phyloP scores from a whole-genome alignment of 306 rosid species.

The Acacia crassicarpa region DNA sequence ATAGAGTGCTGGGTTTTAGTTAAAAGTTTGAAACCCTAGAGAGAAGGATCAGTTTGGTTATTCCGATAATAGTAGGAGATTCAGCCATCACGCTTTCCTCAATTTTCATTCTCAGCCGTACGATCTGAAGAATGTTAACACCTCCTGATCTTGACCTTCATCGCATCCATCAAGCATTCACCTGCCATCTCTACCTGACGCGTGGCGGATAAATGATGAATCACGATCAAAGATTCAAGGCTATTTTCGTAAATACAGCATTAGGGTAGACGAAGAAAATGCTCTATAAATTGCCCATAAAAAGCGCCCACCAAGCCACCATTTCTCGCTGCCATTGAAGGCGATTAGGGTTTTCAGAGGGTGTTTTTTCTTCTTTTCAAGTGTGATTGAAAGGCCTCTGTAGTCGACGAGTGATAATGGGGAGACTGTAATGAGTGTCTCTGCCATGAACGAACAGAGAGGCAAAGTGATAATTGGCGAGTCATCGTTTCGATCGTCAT shows the following conservation, averaged over 20 bases:
- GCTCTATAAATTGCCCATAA: neutral
- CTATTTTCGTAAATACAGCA: constrained; percentile 2
- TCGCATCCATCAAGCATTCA: neutral
- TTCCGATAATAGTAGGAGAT: neutral
- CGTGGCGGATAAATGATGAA: neutral
- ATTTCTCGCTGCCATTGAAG: neutral
- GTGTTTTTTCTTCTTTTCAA: neutral
- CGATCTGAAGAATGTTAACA: neutral
- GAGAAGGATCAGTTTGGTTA: neutral
- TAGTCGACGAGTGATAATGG: neutral
- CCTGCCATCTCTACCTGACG: neutral
- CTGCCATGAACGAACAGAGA: constrained; percentile 36
- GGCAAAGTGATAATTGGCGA: constrained; percentile 52
- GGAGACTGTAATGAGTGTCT: constrained; percentile 27
- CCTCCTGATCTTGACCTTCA: neutral
- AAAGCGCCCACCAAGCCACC: accelerated
- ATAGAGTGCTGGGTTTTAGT: constrained; percentile 14
- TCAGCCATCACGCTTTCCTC: constrained; percentile 1
- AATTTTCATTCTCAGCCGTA: constrained; percentile 6
- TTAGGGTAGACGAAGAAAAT: neutral
- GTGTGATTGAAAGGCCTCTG: constrained; percentile 27
- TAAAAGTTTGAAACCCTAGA: constrained; percentile 38
- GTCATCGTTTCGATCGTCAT: constrained; percentile 77
- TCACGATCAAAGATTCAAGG: neutral
- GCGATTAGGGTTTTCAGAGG: neutral